phyloP scores from a whole-genome alignment of 345 rosid genomes.

The Ricinus communis region DNA sequence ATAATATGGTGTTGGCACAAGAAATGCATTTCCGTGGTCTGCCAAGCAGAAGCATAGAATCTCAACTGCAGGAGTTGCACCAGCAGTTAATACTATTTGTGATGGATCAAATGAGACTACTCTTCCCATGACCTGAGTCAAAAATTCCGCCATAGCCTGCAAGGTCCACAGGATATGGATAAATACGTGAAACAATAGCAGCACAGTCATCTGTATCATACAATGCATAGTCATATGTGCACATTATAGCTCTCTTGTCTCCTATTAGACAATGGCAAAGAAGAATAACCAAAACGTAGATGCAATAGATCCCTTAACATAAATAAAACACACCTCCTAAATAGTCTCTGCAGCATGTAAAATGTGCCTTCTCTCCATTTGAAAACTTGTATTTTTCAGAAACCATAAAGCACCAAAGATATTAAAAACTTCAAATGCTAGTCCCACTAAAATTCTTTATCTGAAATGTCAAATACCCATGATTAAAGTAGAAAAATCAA shows the following conservation, averaged over 20 bases:
- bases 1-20: conserved; percentile 83
- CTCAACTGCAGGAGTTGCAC: conserved; percentile 90
- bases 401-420: neutral
- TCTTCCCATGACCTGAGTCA: conserved; percentile 62
- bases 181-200: conserved; percentile 7
- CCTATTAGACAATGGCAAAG: neutral
- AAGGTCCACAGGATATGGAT: conserved; percentile 7
- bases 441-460: neutral
- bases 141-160: conserved; percentile 86
- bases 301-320: neutral
- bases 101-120: conserved; percentile 64
- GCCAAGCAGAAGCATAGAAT: conserved; percentile 84
- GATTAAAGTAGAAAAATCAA: neutral
- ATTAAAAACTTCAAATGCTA: neutral
- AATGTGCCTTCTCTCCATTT: neutral
- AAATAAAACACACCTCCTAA: neutral
- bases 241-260: neutral
- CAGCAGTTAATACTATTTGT: conserved; percentile 66
- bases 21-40: conserved; percentile 86
- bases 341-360: neutral
- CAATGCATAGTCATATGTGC: neutral
- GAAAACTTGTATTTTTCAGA: neutral
- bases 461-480: neutral
- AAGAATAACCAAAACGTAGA: neutral
- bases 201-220: neutral